Base-by-base conservation (phyloP, 768 basidiomycete species). In the Suillus cothurnatus region DNA sequence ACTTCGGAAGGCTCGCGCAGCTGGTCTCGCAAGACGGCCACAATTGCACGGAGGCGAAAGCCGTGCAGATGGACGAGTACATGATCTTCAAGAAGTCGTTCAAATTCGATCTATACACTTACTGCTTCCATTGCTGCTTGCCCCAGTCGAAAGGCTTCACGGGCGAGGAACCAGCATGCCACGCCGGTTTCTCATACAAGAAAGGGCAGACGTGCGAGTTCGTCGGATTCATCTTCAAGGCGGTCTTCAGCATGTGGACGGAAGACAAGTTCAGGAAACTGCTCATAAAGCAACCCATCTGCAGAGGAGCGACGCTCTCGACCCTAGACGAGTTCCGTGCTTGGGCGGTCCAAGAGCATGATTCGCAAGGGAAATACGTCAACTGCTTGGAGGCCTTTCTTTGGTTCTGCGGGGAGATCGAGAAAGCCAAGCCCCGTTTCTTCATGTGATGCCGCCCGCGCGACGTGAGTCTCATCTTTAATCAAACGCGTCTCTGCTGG, bases 41-140 rank as follows among this genome's bases (percentile, higher is more conserved):
- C n/a, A 8, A 45, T 17, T 45, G n/a, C 45, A 21, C 4, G 2
- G 41, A 45, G 0, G 0, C 3, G 3, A 45, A n/a, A 9, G 9
- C n/a, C n/a, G 11, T 45, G 4, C 12, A 9, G 11, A n/a, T 45
- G 9, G 2, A 45, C 0, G 45, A 45, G 45, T 47, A 47, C 45
- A 2, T 12, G 2, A 4, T 11, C 45, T 47, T 47, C n/a, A 47
- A 47, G n/a, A n/a, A 4, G 0, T 0, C 1, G 11, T 47, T 47
- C n/a, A 0, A 2, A 0, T 55, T 55, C 4, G 1, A 19, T 12
- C 7, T 21, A 0, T 55, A 2, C 19, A n/a, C 19, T 5, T 55
- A 55, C 19, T 55, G 53, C 31, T 55, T 32, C 4, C 19, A 21
- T 1, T 55, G 53, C 7, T 31, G 32, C 11, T 21, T 55, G 8